Base-by-base conservation (phyloP, 176 grass and related monocot species). In the Rhynchospora pubera region DNA sequence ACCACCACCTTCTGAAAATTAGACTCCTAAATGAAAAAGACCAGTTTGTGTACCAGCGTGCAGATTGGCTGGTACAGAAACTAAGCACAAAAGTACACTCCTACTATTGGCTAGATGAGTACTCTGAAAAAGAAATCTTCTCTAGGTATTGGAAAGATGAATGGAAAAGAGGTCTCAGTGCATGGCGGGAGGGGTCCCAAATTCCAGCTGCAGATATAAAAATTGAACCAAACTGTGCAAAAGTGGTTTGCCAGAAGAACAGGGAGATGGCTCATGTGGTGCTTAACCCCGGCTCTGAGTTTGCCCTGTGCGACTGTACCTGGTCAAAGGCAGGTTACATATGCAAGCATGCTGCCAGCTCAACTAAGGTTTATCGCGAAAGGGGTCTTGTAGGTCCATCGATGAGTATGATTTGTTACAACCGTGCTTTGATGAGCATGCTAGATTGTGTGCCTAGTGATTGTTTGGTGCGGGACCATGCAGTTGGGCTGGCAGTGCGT, bases 1-100 rank as follows among this genome's bases (percentile, higher is more conserved):
- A 97, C 73, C 94, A 97, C 83, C 88, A 90, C 77, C 86, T 89
- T 55, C 80, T 97, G 82, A 97, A 97, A 79, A 88, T 97, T n/a
- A 82, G 91, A 11, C 22, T 97, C 10, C 48, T 97, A 65, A 97
- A 97, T 86, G 91, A 93, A 65, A 62, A 74, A 52, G 86, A 94
- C 75, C 32, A 82, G 66, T 89, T 58, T 16, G 74, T 97, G 9
- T 92, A 97, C 26, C 62, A 87, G 46, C 90, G 90, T 62, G 88
- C 91, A 77, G 91, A 97, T 81, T 92, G 94, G 91, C 44, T 97
- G 86, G 88, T 85, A 80, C 85, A 94, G 84, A 94, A 97, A 82
- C 87, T 97, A 70, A 85, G 90, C 76, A 92, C 90, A 24, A 92
- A 92, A 89, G 94, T 97, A 34, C 94, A 97, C 77, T 97, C 91